A percentile compares a stretch with the other conserved stretches of the same genome.
phyloP scores from a whole-genome alignment of 2,329 filamentous ascomycete species.

The Albophoma yamanashiensis region DNA sequence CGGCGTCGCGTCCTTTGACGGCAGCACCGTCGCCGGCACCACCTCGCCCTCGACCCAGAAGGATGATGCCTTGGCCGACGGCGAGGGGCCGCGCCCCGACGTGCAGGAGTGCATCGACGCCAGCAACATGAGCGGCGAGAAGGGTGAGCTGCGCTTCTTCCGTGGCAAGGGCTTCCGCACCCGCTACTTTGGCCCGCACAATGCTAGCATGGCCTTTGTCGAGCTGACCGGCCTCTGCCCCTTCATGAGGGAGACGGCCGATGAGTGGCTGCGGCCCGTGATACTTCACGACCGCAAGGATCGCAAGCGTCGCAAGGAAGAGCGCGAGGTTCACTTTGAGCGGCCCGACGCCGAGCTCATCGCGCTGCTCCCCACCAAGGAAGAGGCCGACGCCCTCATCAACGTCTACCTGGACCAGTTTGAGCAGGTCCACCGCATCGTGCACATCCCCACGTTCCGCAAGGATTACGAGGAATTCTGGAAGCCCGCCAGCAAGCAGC shows the following conservation, averaged over 20 bases:
- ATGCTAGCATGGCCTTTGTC: conserved; percentile 48
- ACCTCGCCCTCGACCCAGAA: conserved; percentile 35
- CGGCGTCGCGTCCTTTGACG: conserved; percentile 31
- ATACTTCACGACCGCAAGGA: conserved; percentile 46
- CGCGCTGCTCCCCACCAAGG: conserved; percentile 34
- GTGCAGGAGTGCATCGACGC: conserved; percentile 29
- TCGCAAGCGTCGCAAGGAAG: conserved; percentile 39
- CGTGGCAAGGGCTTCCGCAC: conserved; percentile 49
- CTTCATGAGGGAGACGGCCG: conserved; percentile 52
- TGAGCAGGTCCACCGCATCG: conserved; percentile 44
- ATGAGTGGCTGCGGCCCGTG: conserved; percentile 49
- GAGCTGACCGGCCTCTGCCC: conserved; percentile 46
- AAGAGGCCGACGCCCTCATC: conserved; percentile 37
- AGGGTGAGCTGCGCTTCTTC: conserved; percentile 46
- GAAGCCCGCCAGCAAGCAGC: conserved; percentile 29
- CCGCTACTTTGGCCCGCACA: conserved; percentile 49
- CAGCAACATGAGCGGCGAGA: conserved; percentile 29
- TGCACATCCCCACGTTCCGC: conserved; percentile 49
- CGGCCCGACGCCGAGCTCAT: conserved; percentile 40
- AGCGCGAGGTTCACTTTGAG: conserved; percentile 37
- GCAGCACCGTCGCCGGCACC: conserved; percentile 36
- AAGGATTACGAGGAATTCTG: conserved; percentile 46
- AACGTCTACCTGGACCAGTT: conserved; percentile 43
- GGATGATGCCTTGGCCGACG: conserved; percentile 24
- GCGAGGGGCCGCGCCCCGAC: conserved; percentile 21